These are phyloP conservation scores for Fusarium pilosicola DNA, from an alignment of 2,329 filamentous ascomycete species.

Conservation along the genomic window DNA sequence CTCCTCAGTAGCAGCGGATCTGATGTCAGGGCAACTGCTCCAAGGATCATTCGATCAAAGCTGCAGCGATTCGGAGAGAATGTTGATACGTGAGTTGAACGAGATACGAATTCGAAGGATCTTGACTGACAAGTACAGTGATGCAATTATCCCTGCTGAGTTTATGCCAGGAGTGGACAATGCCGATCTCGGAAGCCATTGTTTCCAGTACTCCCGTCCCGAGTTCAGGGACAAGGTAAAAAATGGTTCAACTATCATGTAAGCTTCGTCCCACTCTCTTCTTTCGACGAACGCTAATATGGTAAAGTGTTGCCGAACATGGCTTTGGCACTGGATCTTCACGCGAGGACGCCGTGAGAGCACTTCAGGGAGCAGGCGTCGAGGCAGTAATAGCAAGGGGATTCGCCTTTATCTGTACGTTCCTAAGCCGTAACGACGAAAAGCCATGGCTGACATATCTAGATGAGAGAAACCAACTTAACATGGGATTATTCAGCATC, in stretches of 20 bases:
- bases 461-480: not conserved
- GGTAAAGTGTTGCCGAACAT: not conserved
- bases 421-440: fast-evolving
- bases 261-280: not conserved
- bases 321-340: slow-evolving; percentile 7
- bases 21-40: fast-evolving
- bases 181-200: slow-evolving; percentile 34
- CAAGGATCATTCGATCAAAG: not conserved
- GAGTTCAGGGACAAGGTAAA: slow-evolving; percentile 26
- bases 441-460: not conserved
- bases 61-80: not conserved
- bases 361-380: slow-evolving; percentile 11
- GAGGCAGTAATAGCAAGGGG: slow-evolving; percentile 31
- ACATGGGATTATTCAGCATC: not conserved
- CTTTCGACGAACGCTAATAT: not conserved
- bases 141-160: slow-evolving; percentile 11
- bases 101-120: fast-evolving
- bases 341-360: slow-evolving; percentile 24
- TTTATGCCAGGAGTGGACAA: slow-evolving; percentile 34
- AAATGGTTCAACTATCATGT: slow-evolving; percentile 14
- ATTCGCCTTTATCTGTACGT: slow-evolving; percentile 31
- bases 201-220: slow-evolving; percentile 31
- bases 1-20: not conserved
- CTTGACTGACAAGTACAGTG: not conserved
- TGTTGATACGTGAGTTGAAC: not conserved